A percentile compares a stretch with the other conserved stretches of the same genome.
phyloP scores from a whole-genome alignment of 257 asterid genomes.

The Fraxinus anomala region DNA sequence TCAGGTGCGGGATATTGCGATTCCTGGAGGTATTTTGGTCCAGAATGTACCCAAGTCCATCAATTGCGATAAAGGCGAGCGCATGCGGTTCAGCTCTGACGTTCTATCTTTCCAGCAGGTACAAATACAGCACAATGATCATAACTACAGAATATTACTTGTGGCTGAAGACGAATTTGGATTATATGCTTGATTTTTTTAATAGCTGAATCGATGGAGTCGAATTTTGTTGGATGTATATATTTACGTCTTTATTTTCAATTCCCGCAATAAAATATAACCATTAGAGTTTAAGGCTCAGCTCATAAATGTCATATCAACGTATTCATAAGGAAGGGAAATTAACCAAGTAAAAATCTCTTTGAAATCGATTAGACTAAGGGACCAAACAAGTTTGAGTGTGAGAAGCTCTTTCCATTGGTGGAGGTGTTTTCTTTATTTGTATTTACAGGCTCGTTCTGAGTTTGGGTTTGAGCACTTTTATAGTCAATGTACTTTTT shows the following conservation, averaged over 20 bases:
- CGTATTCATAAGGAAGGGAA: background rate
- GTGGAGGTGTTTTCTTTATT: no score
- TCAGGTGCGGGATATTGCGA: conserved; percentile 63
- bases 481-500: background rate
- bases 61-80: conserved; percentile 79
- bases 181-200: background rate
- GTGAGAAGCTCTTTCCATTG: no score
- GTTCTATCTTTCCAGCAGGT: conserved; percentile 77
- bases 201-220: background rate
- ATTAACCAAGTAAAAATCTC: background rate
- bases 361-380: background rate
- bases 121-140: background rate
- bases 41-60: conserved; percentile 67
- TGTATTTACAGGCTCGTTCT: no score
- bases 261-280: background rate
- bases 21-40: conserved; percentile 75
- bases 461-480: background rate
- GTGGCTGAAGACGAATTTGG: background rate
- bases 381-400: no score
- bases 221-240: background rate
- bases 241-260: background rate
- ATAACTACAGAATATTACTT: background rate
- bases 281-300: background rate
- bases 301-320: background rate
- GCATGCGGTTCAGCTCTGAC: conserved; percentile 71